Evolutionary conservation across 2,329 filamentous ascomycete species (phyloP).

Genomic region (Clonostachys solani): DNA sequence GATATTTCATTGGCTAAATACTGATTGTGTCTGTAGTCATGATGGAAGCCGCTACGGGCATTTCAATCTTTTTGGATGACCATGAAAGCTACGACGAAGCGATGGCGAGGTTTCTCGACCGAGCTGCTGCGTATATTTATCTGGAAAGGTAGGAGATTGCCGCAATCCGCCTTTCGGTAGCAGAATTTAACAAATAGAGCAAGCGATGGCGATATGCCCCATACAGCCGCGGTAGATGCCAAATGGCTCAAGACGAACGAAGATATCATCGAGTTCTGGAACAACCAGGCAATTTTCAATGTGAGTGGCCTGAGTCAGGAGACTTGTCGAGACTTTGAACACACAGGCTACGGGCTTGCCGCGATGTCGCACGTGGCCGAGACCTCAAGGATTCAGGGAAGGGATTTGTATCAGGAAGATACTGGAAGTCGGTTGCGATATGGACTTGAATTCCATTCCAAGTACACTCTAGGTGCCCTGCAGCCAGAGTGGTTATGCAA

Average conservation of each 20-base stretch:
- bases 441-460: constrained; percentile 13
- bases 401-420: constrained; percentile 12
- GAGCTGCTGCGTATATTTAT: constrained; percentile 15
- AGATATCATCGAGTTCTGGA: constrained; percentile 4
- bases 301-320: constrained; percentile 13
- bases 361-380: constrained; percentile 17
- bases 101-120: constrained; percentile 9
- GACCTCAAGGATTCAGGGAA: constrained; percentile 15
- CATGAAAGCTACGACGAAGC: constrained; percentile 8
- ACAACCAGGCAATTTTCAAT: constrained; percentile 7
- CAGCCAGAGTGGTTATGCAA: constrained; percentile 12
- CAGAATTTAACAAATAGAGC: too few relatives aligned
- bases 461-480: constrained; percentile 7
- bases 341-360: constrained; percentile 15
- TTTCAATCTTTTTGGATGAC: constrained; percentile 14
- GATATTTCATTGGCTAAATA: not conserved
- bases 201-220: constrained; percentile 8
- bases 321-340: constrained; percentile 17
- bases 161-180: too few relatives aligned
- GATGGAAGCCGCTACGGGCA: constrained; percentile 12
- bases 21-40: not conserved
- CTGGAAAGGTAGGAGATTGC: constrained; percentile 1
- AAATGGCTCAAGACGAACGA: not conserved
- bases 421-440: constrained; percentile 11
- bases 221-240: not conserved